These are phyloP conservation scores for Neospermospora avenae DNA, from an alignment of 2,329 filamentous ascomycete genomes.

Conservation along the genomic window DNA sequence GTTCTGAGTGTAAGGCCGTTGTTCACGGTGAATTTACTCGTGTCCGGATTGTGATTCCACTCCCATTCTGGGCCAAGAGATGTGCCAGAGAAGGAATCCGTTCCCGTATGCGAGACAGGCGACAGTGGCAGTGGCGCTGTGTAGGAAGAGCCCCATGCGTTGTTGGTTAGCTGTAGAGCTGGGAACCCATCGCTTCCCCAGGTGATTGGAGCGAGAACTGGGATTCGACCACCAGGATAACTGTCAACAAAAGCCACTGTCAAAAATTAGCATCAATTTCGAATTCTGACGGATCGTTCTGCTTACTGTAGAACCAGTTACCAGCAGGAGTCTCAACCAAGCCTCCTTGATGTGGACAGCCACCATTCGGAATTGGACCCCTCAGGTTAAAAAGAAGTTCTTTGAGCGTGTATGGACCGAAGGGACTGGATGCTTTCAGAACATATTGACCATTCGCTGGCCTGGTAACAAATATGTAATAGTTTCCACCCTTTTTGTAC, in stretches of 20 bases:
- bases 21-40: slow-evolving; percentile 42
- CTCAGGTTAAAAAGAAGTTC: slow-evolving; percentile 41
- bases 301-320: slow-evolving; percentile 51
- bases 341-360: slow-evolving; percentile 51
- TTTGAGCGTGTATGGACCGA: slow-evolving; percentile 47
- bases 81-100: slow-evolving; percentile 44
- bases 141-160: slow-evolving; percentile 48
- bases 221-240: slow-evolving; percentile 55
- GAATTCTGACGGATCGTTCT: no score
- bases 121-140: slow-evolving; percentile 23
- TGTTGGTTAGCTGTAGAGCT: slow-evolving; percentile 38
- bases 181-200: slow-evolving; percentile 53
- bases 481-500: slow-evolving; percentile 54
- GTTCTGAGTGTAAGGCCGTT: slow-evolving; percentile 47
- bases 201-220: slow-evolving; percentile 52
- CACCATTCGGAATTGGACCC: slow-evolving; percentile 30
- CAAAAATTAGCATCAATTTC: no score
- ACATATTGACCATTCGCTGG: slow-evolving; percentile 46
- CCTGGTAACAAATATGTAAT: slow-evolving; percentile 52
- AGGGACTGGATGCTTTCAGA: slow-evolving; percentile 47
- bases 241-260: slow-evolving; percentile 49
- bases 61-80: slow-evolving; percentile 49
- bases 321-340: slow-evolving; percentile 50
- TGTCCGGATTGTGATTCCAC: slow-evolving; percentile 62
- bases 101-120: slow-evolving; percentile 38